These are phyloP conservation scores for Phytophthora meadii DNA, from an alignment of 352 stramenopile genomes.

Conservation along the genomic window DNA sequence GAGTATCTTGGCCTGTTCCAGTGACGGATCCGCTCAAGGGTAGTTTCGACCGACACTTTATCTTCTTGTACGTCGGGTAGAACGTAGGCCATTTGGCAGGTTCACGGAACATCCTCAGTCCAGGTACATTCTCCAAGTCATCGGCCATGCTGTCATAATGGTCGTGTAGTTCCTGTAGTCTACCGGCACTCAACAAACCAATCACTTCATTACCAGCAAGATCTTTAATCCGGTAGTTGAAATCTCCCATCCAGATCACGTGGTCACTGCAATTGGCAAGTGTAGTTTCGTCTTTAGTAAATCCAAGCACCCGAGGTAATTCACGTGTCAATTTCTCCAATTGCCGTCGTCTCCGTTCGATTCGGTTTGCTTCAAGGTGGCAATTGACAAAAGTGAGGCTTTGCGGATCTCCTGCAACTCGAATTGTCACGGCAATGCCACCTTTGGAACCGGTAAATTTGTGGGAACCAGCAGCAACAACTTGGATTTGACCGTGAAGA, in stretches of 20 bases:
- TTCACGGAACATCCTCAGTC: constrained; percentile 56
- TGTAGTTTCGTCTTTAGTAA: constrained; percentile 6
- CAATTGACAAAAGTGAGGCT: constrained; percentile 76
- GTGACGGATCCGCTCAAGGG: constrained; percentile 37
- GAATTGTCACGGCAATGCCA: constrained; percentile 59
- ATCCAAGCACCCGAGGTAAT: constrained; percentile 52
- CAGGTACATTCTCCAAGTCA: constrained; percentile 49
- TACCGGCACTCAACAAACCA: constrained; percentile 44
- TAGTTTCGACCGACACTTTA: constrained; percentile 38
- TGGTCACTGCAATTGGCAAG: constrained; percentile 73
- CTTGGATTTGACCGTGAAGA: constrained; percentile 45
- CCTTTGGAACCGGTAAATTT: constrained; percentile 79
- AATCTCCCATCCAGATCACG: constrained; percentile 83
- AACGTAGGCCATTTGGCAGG: constrained; percentile 74
- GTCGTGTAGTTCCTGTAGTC: constrained; percentile 68
- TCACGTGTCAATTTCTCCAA: constrained; percentile 52
- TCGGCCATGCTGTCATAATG: constrained; percentile 71
- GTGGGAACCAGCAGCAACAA: constrained; percentile 57
- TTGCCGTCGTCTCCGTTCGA: constrained; percentile 58
- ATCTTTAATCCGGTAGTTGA: constrained; percentile 77
- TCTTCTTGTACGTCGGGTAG: constrained; percentile 85
- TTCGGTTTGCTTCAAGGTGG: constrained; percentile 73
- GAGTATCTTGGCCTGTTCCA: constrained; percentile 34
- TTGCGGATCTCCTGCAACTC: constrained; percentile 46
- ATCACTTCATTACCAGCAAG: constrained; percentile 59